These are phyloP conservation scores for Arthrobotrys sinensis DNA, from an alignment of 2,329 filamentous ascomycete genomes.

Conservation along the genomic window DNA sequence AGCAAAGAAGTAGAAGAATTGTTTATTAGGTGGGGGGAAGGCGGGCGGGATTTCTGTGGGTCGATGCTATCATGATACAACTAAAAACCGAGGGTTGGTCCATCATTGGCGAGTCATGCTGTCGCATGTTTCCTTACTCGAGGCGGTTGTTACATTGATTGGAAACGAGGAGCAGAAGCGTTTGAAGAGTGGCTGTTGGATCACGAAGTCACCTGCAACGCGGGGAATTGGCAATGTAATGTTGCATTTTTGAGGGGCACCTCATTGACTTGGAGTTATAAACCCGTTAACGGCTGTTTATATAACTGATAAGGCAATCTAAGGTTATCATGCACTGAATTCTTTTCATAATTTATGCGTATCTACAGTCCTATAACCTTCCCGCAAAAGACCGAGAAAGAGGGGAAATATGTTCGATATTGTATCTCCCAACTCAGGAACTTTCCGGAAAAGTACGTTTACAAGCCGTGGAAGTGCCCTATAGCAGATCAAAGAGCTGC, in stretches of 20 bases:
- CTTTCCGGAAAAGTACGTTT: conserved; percentile 79
- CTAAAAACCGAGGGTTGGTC: conserved; percentile 80
- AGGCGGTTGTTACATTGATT: conserved; percentile 83
- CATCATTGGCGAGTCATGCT: conserved; percentile 84
- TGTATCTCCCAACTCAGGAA: conserved; percentile 78
- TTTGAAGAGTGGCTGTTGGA: conserved; percentile 84
- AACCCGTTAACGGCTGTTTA: too few species aligned
- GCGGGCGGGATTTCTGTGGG: conserved; percentile 84
- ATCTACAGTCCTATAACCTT: conserved; percentile 81
- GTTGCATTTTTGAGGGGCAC: conserved; percentile 58
- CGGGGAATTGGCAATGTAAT: conserved; percentile 80
- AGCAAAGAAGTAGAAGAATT: conserved; percentile 75
- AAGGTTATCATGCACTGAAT: conserved; percentile 80
- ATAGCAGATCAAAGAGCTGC: conserved; percentile 79
- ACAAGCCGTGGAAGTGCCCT: conserved; percentile 83
- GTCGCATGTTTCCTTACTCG: conserved; percentile 86
- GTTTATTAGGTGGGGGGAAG: conserved; percentile 79
- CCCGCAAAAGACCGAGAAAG: conserved; percentile 81
- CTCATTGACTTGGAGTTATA: background rate
- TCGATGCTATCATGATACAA: conserved; percentile 85
- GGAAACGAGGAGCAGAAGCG: conserved; percentile 83
- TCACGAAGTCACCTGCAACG: conserved; percentile 81
- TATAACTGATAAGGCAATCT: conserved; percentile 3
- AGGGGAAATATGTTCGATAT: conserved; percentile 76
- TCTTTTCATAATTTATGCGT: conserved; percentile 80